Evolutionary conservation across 352 stramenopile species (phyloP), one percentile per base, ranked within the genome.

Genomic region (Phytophthora rubi): DNA sequence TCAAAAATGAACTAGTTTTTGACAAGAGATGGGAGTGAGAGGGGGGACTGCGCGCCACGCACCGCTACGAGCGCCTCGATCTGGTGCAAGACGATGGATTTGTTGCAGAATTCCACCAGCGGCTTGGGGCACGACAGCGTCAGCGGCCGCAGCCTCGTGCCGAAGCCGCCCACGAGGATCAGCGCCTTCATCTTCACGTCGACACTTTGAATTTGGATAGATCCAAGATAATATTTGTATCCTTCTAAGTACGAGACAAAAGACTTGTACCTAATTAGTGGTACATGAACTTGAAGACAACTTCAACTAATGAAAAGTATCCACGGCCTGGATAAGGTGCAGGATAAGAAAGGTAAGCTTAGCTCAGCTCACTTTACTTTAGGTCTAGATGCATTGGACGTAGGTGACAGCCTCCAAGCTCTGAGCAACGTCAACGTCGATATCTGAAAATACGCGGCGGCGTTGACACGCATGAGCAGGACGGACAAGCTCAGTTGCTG

Each of bases 41-140:
- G 13, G 4, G 37, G 12, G 6, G 4, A 15, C 37, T 44, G 2
- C 2, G 8, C 4, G 2, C 10, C 2, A 70, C 77, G 52, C 39
- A 94, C 89, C 60, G 73, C 83, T 16, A 93, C 87, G 42, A 97
- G 87, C 56, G 90, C 91, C 72, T 96, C 86, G 47, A 97, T 93
- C 76, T 97, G 91, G 69, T 97, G 90, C 72, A 93, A 52, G 12
- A 97, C 86, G 65, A 97, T 94, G 9, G 91, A 89, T 57, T 96
- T 97, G 79, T 97, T 97, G 79, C 88, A 95, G 76, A 97, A 97
- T 69, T 97, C 91, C 47, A 97, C 91, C 26, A 97, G 78, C 32
- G 91, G 91, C 80, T 97, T 97, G 51, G 91, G 88, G 47, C 87
- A 96, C 52, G 90, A 97, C 48, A 97, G 88, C 55, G 91, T 97